Conservation (phyloP, 805 yeast species). For the Starmerella stellata region DNA sequence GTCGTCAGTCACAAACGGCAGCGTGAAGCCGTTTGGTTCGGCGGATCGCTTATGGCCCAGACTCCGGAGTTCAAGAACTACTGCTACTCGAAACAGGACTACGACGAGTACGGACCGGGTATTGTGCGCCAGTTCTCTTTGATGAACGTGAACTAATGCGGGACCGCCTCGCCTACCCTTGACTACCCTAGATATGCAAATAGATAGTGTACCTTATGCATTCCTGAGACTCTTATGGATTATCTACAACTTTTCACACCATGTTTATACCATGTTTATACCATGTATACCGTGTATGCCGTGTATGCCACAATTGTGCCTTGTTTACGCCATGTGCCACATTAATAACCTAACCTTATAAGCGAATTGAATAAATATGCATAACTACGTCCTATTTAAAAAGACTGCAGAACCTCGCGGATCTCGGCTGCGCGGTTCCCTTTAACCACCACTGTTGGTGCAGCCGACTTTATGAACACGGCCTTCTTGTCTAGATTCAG, state of each 20-base stretch:
- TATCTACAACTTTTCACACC: too few relatives aligned
- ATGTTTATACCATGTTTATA: too few relatives aligned
- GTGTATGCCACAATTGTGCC: too few relatives aligned
- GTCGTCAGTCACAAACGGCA: constrained; percentile 95
- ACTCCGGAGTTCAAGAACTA: constrained; percentile 91
- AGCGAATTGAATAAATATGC: too few relatives aligned
- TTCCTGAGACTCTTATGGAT: too few relatives aligned
- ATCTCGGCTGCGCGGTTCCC: constrained; percentile 30
- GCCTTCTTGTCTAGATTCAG: constrained; percentile 31
- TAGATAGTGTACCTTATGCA: neutral
- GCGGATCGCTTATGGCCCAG: constrained; percentile 92
- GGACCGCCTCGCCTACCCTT: constrained; percentile 32
- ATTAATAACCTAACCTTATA: too few relatives aligned
- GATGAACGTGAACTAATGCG: constrained; percentile 50
- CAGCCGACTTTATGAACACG: constrained; percentile 33
- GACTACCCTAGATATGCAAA: too few relatives aligned
- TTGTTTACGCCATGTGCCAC: too few relatives aligned
- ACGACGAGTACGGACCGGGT: constrained; percentile 94
- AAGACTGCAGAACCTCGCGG: constrained; percentile 22
- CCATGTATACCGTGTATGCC: too few relatives aligned
- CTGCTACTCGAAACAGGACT: constrained; percentile 92
- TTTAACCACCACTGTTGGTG: constrained; percentile 35
- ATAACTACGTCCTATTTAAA: too few relatives aligned
- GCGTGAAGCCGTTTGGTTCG: constrained; percentile 98
- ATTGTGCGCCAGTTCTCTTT: constrained; percentile 93